Evolutionary conservation across 1,139 yeast species (phyloP).

Genomic region (Suhomyces bolitotheri): DNA sequence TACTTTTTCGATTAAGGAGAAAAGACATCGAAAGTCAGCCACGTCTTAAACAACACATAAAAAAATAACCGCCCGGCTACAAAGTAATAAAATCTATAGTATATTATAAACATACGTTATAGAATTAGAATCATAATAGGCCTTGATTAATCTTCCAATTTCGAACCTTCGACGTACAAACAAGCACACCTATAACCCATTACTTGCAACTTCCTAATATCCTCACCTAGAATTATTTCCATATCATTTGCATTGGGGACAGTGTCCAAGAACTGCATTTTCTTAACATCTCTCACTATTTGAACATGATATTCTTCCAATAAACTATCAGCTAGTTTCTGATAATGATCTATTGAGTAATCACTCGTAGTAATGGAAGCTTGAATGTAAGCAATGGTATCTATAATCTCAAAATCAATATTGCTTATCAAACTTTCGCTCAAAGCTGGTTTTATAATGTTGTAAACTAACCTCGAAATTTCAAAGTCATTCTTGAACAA

Average conservation of each 20-base stretch:
- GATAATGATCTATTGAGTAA: constrained; percentile 23
- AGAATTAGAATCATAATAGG: no score
- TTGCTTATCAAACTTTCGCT: constrained; percentile 37
- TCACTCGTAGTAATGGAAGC: constrained; percentile 20
- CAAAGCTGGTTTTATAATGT: constrained; percentile 41
- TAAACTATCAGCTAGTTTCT: constrained; percentile 10
- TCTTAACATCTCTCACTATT: constrained; percentile 17
- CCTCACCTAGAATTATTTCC: constrained; percentile 15
- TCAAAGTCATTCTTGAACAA: constrained; percentile 38
- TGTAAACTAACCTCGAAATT: constrained; percentile 47
- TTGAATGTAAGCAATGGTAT: constrained; percentile 32
- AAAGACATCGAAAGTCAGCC: constrained; percentile 52
- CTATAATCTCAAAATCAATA: constrained; percentile 30
- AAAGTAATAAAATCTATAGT: background rate
- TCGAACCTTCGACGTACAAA: constrained; percentile 38
- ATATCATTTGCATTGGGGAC: constrained; percentile 9
- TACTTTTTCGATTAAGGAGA: constrained; percentile 62
- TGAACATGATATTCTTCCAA: constrained; percentile 17
- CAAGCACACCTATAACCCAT: constrained; percentile 45
- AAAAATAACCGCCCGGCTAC: background rate
- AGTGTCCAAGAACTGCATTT: constrained; percentile 12
- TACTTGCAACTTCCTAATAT: constrained; percentile 30
- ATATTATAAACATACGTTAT: no score
- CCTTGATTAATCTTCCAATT: constrained; percentile 35
- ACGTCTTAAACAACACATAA: constrained; percentile 5